These are phyloP conservation scores for Aspergillus candidus DNA, from an alignment of 2,329 filamentous ascomycete species.

Conservation along the genomic window DNA sequence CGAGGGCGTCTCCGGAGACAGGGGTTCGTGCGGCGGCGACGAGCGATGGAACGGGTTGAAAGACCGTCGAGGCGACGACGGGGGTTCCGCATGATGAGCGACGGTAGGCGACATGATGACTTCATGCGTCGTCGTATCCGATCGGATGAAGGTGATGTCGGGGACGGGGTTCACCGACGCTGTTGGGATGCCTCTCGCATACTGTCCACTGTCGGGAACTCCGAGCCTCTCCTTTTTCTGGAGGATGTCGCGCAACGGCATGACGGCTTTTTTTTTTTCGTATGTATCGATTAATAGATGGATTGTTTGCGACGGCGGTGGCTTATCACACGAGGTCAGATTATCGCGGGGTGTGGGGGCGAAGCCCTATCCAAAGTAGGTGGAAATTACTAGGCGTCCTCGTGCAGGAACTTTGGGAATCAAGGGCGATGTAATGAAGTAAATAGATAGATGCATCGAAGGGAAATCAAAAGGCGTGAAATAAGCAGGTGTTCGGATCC, in stretches of 20 bases:
- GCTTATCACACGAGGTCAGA: constrained; percentile 1
- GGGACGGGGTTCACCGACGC: constrained; percentile 40
- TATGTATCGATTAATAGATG: background rate
- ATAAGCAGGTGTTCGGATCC: too few species aligned
- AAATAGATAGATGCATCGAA: too few species aligned
- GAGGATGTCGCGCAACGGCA: constrained; percentile 56
- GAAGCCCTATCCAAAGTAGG: background rate
- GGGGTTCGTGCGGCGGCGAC: constrained; percentile 14
- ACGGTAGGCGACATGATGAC: constrained; percentile 61
- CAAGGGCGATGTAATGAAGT: too few species aligned
- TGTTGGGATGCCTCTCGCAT: constrained; percentile 43
- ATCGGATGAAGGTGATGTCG: constrained; percentile 76
- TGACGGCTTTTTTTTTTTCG: constrained; percentile 25
- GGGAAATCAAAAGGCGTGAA: too few species aligned
- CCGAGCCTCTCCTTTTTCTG: constrained; percentile 56
- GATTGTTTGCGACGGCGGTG: background rate
- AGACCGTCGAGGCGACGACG: constrained; percentile 30
- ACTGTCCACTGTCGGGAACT: constrained; percentile 14
- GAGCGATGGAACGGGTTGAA: constrained; percentile 30
- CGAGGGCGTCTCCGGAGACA: constrained; percentile 18
- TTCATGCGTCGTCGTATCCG: constrained; percentile 75
- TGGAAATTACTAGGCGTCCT: too few species aligned
- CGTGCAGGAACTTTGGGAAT: too few species aligned
- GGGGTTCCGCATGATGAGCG: constrained; percentile 18
- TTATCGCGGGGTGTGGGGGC: constrained; percentile 7